Base-by-base conservation (phyloP, 129 eudicot species). In the Solidago caesia region DNA sequence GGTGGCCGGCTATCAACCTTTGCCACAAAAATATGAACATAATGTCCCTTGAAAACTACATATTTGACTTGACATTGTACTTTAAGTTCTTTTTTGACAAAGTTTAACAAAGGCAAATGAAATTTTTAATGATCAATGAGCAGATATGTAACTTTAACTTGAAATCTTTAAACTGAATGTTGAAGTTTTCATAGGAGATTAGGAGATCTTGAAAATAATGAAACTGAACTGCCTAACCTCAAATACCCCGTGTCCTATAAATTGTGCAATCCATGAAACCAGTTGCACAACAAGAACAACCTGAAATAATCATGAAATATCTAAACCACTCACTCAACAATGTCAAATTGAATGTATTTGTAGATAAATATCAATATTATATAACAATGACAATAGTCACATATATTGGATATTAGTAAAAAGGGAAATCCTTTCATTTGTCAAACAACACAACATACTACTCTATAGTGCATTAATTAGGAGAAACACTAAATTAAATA, bases 231-330 rank as follows among this genome's bases (percentile, higher is more conserved):
- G 21, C 51, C 68, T 72, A 45, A 79, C 89, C 89, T 85, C 89
- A 64, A 82, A 85, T 69, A 77, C 60, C 44, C 89, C 86, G 73
- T 85, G 89, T 58, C 89, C 89, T 60, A 85, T 70, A 75, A 85
- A 85, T 52, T 85, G 89, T 2, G 86, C 86, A 9, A 48, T 79
- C 89, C 89, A 85, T 44, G 83, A 85, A 63, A 82, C 77, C 45
- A 85, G 63, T 82, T 82, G 89, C 57, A 80, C 89, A 62, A 69
- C 85, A 71, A 85, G 83, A 75, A 82, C 85, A 73, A 85, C 83
- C 89, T 85, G 80, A 71, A 78, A 69, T 49, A 44, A 70, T 26
- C 12, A 44, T 42, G 44, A 69, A 33, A 11, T 33, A 60, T 16
- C 14, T 58, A 68, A 29, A 11, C 5, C 5, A 7, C 15, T n/a